These are phyloP conservation scores for Nowakowskiella sp. DNA, from an alignment of 192 early-diverging fungal species.

Conservation along the genomic window DNA sequence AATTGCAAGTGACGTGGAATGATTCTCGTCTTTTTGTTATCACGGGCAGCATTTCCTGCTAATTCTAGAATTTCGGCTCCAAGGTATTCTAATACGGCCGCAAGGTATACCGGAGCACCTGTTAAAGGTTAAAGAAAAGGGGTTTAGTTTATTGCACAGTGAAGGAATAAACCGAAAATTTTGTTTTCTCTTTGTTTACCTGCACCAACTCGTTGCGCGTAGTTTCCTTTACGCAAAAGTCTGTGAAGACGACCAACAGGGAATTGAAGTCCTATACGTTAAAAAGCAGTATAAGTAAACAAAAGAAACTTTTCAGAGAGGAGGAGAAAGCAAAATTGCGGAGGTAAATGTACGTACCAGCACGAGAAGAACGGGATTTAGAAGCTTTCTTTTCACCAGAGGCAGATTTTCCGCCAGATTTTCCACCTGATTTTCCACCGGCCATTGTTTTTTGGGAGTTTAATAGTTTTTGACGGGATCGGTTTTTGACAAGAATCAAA, in stretches of 20 bases:
- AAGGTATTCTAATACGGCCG: constrained; percentile 93
- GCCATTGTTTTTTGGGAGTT: constrained; percentile 21
- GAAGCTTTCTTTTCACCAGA: constrained; percentile 10
- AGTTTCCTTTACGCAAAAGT: constrained; percentile 88
- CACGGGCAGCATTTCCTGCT: constrained; percentile 89
- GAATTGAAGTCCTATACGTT: no score
- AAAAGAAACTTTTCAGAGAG: no score
- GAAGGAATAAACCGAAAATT: no score
- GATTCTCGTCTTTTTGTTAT: constrained; percentile 93
- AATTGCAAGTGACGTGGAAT: constrained; percentile 92
- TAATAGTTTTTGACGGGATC: no score
- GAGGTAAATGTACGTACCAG: no score
- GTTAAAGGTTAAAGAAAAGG: no score
- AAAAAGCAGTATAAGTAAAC: no score
- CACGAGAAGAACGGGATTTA: constrained; percentile 79
- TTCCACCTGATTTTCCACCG: constrained; percentile 38
- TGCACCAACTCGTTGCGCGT: constrained; percentile 86
- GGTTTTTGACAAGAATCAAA: no score
- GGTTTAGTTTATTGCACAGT: no score
- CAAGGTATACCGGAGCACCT: constrained; percentile 91
- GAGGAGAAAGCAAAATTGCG: no score
- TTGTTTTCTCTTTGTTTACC: no score
- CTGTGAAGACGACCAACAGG: constrained; percentile 96
- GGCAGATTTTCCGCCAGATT: constrained; percentile 30
- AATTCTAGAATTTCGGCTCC: constrained; percentile 94